Base-by-base conservation (phyloP, 2,329 filamentous ascomycete genomes). In the Paecilomyces sp. region DNA sequence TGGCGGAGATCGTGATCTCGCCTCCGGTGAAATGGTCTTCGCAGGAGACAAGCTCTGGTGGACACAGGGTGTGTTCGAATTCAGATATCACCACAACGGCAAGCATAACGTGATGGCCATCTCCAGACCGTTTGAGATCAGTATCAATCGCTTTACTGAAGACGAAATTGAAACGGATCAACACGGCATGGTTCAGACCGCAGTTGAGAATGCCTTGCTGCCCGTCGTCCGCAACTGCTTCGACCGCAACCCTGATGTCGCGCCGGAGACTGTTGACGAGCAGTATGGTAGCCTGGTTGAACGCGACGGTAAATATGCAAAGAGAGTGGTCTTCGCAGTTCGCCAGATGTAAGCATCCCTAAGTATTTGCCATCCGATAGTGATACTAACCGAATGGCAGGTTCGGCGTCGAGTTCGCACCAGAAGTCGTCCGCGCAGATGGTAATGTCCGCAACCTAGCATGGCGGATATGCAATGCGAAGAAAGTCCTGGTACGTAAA, bases 1-100 rank as follows among this genome's bases (percentile, higher is more conserved):
- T 68, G 79, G 80, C 0, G 70, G 74, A 54, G 79, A 81, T 2
- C 82, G 82, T 3, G 77, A 89, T 60, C 81, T 87, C 64, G 83
- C 91, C 3, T 82, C 84, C 12, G 94, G 94, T 52, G 91, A 96
- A 72, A 88, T 97, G 69, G 75, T 91, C 12, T 97, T 99, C 71
- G 81, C 87, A 9, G 92, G 94, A 55, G 92, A 97, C 77, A 96
- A 96, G 77, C 83, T 97, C 2, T 99, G 91, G 88, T 99, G 94
- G 94, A 96, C 90, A 0, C 90, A 93, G 62, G 94, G 94, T 58
- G 90, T 95, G 2, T 99, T 96, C 70, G 94, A 99, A 71, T 95
- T 99, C 79, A 87, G 94, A 50, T 97, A 97, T 76, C 94, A 99
- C 75, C 94, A 99, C 75, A 88, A 91, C 66, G 92, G 92, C 59